Evolutionary conservation across 1,284 basidiomycete species (phyloP), one percentile per base, ranked within the genome.

Genomic region (Austroboletus niveus): DNA sequence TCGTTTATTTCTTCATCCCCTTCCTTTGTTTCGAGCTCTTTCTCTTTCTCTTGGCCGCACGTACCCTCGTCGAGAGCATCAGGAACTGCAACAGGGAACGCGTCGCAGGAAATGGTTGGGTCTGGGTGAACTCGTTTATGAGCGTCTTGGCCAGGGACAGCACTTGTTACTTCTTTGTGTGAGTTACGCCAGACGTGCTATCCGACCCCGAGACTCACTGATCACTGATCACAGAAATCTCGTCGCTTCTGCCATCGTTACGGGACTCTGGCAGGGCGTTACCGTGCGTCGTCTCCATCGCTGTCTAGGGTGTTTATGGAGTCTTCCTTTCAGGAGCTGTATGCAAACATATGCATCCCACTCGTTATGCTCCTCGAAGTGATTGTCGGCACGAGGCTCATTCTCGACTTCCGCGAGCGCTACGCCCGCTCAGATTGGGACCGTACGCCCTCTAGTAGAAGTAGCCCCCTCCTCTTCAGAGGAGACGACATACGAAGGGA

Each of bases 381-480:
- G 17, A 29, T 69, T 17, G 52, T 69, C 14, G 68, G 65, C 1
- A 68, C 67, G n/a, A 55, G 65, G 30, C 64, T 70, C 39, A 68
- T 66, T 32, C 62, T 70, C 44, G 54, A 59, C 30, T 66, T 70
- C 42, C 67, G 67, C 3, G 67, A 67, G 51, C 68, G 68, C n/a
- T 68, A 57, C 29, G 35, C 61, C 17, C 55, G 47, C 11, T 7
- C 49, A 17, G 60, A 62, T 14, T 39, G 27, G 5, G 57, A 55
- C n/a, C 41, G 49, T 3, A 15, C 52, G 14, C 30, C 50, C 31
- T 54, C 53, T 5, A 49, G 44, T 12, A 45, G 43, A 42, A 41
- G 27, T 12, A 62, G 59, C 12, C 52, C 66, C 12, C 29, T 66
- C 9, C 54, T 55, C 15, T 61, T 63, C 5, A 48, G 27, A 29